A percentile compares a stretch with the other conserved stretches of the same genome.
Evolutionary conservation across 2,329 filamentous ascomycete genomes (phyloP).

Genomic region (Pseudogymnoascus sp.): DNA sequence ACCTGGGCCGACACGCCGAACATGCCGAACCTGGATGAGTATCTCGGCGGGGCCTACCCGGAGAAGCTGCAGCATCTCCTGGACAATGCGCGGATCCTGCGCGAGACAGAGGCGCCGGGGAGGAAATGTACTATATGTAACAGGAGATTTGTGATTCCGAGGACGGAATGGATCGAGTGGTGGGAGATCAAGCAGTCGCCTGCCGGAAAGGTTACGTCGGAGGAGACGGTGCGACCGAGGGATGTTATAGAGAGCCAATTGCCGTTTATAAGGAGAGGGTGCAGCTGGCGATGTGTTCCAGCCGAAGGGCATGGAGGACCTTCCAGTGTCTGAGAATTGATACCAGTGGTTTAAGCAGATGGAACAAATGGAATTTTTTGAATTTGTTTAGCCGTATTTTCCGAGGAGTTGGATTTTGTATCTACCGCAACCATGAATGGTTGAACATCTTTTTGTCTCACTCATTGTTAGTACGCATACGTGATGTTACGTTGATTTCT

Average conservation of each 20-base stretch:
- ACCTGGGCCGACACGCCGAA: conserved; percentile 20
- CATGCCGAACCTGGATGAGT: conserved; percentile 19
- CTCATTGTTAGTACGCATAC: neutral
- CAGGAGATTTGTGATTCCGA: conserved; percentile 40
- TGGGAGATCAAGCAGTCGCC: conserved; percentile 34
- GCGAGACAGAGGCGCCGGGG: conserved; percentile 40
- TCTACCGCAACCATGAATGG: neutral
- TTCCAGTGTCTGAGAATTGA: neutral
- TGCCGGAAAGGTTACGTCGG: conserved; percentile 14
- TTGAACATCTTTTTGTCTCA: neutral
- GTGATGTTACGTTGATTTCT: neutral
- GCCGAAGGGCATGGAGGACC: neutral
- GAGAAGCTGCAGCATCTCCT: conserved; percentile 19
- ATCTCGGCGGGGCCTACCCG: conserved; percentile 19
- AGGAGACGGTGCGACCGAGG: conserved; percentile 22
- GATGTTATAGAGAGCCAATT: conserved; percentile 26
- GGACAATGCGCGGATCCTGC: conserved; percentile 21
- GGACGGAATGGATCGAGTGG: conserved; percentile 57
- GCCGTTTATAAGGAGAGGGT: conserved; percentile 29
- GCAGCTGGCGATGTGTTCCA: conserved; percentile 29
- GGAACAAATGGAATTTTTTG: neutral
- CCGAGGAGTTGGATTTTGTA: neutral
- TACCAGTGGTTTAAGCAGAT: neutral
- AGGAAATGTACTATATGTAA: conserved; percentile 44
- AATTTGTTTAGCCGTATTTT: neutral